Base-by-base conservation (phyloP, 352 stramenopile genomes). In the Globisporangium irregulare region DNA sequence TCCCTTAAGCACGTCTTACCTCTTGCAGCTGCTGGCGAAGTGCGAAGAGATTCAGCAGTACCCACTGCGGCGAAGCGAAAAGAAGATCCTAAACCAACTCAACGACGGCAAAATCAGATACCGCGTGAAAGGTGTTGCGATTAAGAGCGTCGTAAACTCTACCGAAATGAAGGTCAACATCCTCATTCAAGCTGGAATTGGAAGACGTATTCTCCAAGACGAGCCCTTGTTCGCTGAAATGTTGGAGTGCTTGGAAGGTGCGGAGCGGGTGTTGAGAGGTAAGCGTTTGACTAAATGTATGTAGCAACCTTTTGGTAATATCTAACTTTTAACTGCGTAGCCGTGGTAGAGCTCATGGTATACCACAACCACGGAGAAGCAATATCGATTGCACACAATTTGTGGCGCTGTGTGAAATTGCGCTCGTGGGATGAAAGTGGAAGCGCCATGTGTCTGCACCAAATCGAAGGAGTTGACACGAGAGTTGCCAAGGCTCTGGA, bases 181-280 rank as follows among this genome's bases (percentile, higher is more conserved):
- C 43, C 62, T 83, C 9, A 64, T 83, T 53, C 76, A 83, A 73
- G 76, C 76, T 50, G 69, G 61, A 15, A 66, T 83, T 10, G 71
- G 64, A 29, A 57, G 66, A 14, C 50, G 60, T 0, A 36, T 54
- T 2, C 25, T 70, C 9, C 36, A 60, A 27, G 64, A 73, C 29
- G 41, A 72, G 4, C 46, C 62, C 1, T 59, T 80, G 14, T n/a
- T 68, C 22, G 25, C 69, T 41, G 76, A 79, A 51, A 69, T 67
- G 46, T 15, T 32, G 2, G 34, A 72, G 29, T 63, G 55, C 18
- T 29, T 81, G 14, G 62, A 72, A 50, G 50, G 53, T 29, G 43
- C 67, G 1, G 43, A 71, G 18, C 72, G 76, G 5, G 56, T 83
- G n/a, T 58, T 83, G 34, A 55, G 57, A 70, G 75, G 75, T 80